Base-by-base conservation (phyloP, 768 basidiomycete genomes). In the Naematelia encephala region DNA sequence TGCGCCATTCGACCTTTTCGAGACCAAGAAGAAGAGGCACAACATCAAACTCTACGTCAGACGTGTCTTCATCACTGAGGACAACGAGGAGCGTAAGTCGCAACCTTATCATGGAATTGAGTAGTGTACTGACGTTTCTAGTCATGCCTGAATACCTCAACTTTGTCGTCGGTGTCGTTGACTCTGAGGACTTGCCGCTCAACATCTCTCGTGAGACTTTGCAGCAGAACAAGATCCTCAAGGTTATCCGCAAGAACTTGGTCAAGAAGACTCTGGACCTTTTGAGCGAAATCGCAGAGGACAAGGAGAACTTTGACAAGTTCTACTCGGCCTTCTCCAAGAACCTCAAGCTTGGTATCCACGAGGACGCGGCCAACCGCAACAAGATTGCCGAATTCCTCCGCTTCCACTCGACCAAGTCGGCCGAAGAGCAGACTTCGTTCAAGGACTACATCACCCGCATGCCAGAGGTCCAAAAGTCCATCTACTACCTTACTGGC, bases 31-130 rank as follows among this genome's bases (percentile, higher is more conserved):
- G 89, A 98, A 98, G 86, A 90, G 94, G 74, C 97, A 97, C 85
- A 98, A 98, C 88, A 98, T 99, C 85, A 99, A 99, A 82, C 92
- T 99, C 78, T 99, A 98, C 78, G 96, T 99, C 70, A 91, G 96
- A 83, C 91, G 96, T 57, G 94, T 98, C 75, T 98, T 99, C 84
- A 98, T 99, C 85, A 97, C 96, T 91, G 96, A 99, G 81, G 98
- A 94, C 79, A 94, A 98, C 82, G 96, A 99, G 75, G 83, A 98
- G 94, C 76, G 67, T 68, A 47, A 68, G 68, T 68, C n/a, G 34
- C 42, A 39, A 12, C 27, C 52, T 34, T 42, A 5, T 3, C 22
- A 1, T 22, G 19, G 16, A 39, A 11, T 54, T 3, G 34, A 43
- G 34, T 42, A 14, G 25, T 13, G 27, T 14, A 49, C 51, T 61